Percentiles rank a stretch among this genome's conserved stretches.
Conservation (phyloP, 2,329 filamentous ascomycete species). For the Aureobasidium sp. region DNA sequence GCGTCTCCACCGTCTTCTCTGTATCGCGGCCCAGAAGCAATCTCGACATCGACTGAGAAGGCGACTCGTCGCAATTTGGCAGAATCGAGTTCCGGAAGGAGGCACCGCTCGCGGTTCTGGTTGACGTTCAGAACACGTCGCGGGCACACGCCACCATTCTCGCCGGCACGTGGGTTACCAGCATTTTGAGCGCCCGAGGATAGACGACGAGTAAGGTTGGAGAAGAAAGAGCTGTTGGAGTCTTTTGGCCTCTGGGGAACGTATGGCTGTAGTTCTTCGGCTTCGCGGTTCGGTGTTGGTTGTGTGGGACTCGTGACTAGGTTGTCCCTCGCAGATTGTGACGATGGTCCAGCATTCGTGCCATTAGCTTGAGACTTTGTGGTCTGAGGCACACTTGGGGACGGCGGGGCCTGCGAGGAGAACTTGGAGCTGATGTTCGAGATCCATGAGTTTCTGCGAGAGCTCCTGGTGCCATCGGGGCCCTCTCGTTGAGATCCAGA, state of each 20-base stretch:
- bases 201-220: slow-evolving; percentile 70
- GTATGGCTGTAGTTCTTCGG: slow-evolving; percentile 47
- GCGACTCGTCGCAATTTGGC: slow-evolving; percentile 79
- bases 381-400: slow-evolving; percentile 20
- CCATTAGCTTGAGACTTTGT: slow-evolving; percentile 17
- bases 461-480: slow-evolving; percentile 19
- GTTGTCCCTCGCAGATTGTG: slow-evolving; percentile 25
- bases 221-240: slow-evolving; percentile 64
- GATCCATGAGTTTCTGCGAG: slow-evolving; percentile 76
- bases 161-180: slow-evolving; percentile 43
- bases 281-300: slow-evolving; percentile 42
- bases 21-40: slow-evolving; percentile 79
- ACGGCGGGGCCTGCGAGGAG: slow-evolving; percentile 35
- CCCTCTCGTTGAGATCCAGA: slow-evolving; percentile 17
- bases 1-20: slow-evolving; percentile 39
- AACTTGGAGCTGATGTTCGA: slow-evolving; percentile 90
- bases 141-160: slow-evolving; percentile 65
- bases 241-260: slow-evolving; percentile 64
- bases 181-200: slow-evolving; percentile 50
- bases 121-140: slow-evolving; percentile 81
- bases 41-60: slow-evolving; percentile 96
- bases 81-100: slow-evolving; percentile 68
- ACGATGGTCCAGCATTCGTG: slow-evolving; percentile 21
- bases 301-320: slow-evolving; percentile 40
- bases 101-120: slow-evolving; percentile 66